A percentile compares a stretch with the other conserved stretches of the same genome.
phyloP scores from a whole-genome alignment of 768 basidiomycete genomes.

The Kwoniella pini region DNA sequence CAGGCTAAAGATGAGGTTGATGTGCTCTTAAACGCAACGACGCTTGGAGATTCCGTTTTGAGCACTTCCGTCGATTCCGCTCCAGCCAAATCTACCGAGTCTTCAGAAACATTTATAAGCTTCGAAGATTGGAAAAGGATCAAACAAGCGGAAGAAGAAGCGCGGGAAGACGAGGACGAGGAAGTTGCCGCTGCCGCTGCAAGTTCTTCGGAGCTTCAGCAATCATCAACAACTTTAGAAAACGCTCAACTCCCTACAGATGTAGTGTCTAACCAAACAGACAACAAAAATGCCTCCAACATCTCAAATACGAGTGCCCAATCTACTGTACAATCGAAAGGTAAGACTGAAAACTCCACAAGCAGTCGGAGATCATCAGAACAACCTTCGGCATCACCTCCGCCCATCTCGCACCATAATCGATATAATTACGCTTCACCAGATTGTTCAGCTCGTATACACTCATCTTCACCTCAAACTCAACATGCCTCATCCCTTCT shows the following conservation, averaged over 20 bases:
- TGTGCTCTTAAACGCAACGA: no score
- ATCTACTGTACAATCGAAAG: neutral
- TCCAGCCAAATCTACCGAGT: constrained; percentile 5
- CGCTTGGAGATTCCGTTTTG: no score
- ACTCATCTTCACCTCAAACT: constrained; percentile 74
- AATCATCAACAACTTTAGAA: neutral
- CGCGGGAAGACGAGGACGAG: constrained; percentile 15
- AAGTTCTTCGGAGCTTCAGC: neutral
- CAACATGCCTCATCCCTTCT: constrained; percentile 82
- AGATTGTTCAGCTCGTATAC: constrained; percentile 92
- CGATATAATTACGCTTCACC: constrained; percentile 91
- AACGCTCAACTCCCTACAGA: neutral
- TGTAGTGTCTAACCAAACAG: neutral
- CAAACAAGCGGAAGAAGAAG: constrained; percentile 37
- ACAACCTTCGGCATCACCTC: constrained; percentile 11
- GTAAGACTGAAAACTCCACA: neutral
- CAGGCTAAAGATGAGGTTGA: no score
- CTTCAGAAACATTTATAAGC: constrained; percentile 28
- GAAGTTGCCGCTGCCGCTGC: constrained; percentile 1
- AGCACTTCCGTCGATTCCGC: constrained; percentile 3
- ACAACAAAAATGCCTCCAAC: neutral
- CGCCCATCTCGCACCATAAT: constrained; percentile 51
- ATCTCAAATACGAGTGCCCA: neutral
- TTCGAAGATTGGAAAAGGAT: constrained; percentile 51
- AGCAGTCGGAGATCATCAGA: neutral